Evolutionary conservation across 2,329 filamentous ascomycete genomes (phyloP), one percentile per base, ranked within the genome.

Genomic region (Aspergillus versicolor): DNA sequence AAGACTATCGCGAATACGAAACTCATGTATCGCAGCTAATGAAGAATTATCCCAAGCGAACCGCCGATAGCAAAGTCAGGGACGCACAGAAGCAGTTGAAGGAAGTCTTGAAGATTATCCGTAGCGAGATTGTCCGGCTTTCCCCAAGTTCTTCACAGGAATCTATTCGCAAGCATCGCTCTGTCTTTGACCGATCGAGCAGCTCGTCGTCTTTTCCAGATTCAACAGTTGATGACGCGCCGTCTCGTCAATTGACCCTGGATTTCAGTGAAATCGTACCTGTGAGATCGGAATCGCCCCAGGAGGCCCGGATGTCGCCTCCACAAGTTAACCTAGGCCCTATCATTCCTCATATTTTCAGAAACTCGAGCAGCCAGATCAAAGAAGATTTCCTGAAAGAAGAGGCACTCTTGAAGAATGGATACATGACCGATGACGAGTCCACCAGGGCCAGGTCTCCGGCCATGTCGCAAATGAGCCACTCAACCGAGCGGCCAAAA

Each of bases 1-100:
- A 75, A 19, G 78, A 81, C 55, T 78, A 77, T 61, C 73, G 77
- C 27, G 78, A 80, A 56, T 81, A 79, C 59, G 72, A 79, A 54
- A 78, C 75, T 1, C 78, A 81, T 54, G 76, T 73, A 4, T 73
- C 73, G 11, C 65, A 70, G 12, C 61, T 81, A 13, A 66, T 70
- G 55, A 71, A 72, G 34, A 70, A 76, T 49, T 78, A 73, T 49
- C 71, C 74, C 15, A 72, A 73, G 54, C 72, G 67, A 42, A 57
- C 66, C 5, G 52, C 63, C 11, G 64, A 65, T 19, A 64, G 64
- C 15, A 66, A 66, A 7, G 63, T 80, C 37, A 70, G 69, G 9
- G 66, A 73, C 30, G 68, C 75, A 13, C 70, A 73, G n/a, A 66
- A 71, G 7, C 64, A 65, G 1, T 60, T 80, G 19, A 68, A 65